Percentiles rank a stretch among this genome's conserved stretches.
Evolutionary conservation across 352 stramenopile species (phyloP).

Genomic region (Sclerospora graminicola): DNA sequence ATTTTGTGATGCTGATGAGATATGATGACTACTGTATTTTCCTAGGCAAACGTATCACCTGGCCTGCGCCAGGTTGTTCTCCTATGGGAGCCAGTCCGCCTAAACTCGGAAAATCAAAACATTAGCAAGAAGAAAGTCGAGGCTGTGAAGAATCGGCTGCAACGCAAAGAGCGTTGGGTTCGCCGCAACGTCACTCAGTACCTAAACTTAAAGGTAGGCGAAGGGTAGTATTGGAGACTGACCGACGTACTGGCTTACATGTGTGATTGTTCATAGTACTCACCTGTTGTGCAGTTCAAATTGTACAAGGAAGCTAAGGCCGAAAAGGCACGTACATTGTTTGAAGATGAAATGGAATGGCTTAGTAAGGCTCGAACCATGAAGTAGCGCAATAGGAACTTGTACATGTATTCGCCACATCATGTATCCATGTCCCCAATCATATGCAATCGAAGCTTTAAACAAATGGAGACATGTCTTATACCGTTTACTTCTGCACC

Average conservation of each 20-base stretch:
- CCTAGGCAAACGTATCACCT: conserved; percentile 57
- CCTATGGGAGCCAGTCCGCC: conserved; percentile 59
- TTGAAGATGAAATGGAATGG: conserved; percentile 75
- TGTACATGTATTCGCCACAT: conserved; percentile 16
- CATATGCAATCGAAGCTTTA: background rate
- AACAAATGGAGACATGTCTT: background rate
- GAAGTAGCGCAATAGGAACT: background rate
- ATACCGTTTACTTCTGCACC: conserved; percentile 53
- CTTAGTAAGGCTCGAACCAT: conserved; percentile 30
- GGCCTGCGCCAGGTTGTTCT: conserved; percentile 58
- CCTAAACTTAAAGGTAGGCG: conserved; percentile 67
- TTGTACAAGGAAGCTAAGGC: conserved; percentile 51
- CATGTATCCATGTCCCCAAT: conserved; percentile 8
- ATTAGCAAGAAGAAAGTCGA: conserved; percentile 70
- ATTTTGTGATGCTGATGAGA: background rate
- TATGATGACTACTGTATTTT: background rate
- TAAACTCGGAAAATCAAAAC: conserved; percentile 57
- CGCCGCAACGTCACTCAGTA: conserved; percentile 57
- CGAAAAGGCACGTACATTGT: conserved; percentile 43
- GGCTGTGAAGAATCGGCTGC: conserved; percentile 49
- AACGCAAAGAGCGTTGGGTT: conserved; percentile 56
- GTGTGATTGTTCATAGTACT: conserved; percentile 33
- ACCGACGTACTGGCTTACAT: background rate
- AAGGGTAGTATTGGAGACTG: background rate
- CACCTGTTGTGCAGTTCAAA: conserved; percentile 69